Evolutionary conservation across 2,329 filamentous ascomycete genomes (phyloP).

Genomic region (Fusarium dimerum): DNA sequence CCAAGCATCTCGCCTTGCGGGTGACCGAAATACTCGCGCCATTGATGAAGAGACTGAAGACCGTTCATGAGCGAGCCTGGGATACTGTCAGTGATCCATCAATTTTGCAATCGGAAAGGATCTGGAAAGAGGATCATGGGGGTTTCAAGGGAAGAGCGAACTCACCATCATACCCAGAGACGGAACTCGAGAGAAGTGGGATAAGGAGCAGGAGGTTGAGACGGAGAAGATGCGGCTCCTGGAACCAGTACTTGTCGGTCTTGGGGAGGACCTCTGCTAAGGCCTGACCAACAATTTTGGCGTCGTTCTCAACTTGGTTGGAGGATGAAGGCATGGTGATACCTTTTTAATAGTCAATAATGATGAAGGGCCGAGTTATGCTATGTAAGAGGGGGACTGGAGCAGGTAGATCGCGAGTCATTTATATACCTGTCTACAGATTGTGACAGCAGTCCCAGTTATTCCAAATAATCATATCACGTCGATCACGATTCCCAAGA

Average conservation of each 20-base stretch:
- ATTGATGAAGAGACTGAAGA: slow-evolving; percentile 41
- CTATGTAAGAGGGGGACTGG: too few species aligned
- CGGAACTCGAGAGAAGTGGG: slow-evolving; percentile 43
- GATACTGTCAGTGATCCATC: not conserved
- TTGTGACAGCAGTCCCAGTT: too few species aligned
- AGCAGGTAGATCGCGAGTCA: too few species aligned
- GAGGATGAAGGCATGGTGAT: too few species aligned
- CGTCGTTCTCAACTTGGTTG: slow-evolving; percentile 14
- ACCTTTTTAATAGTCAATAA: too few species aligned
- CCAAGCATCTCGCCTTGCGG: slow-evolving; percentile 33
- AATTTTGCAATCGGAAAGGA: too few species aligned
- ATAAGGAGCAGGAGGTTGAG: slow-evolving; percentile 47
- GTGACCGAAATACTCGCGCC: slow-evolving; percentile 40
- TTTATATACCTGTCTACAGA: too few species aligned
- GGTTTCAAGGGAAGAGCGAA: not conserved
- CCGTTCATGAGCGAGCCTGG: slow-evolving; percentile 41
- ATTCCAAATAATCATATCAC: too few species aligned
- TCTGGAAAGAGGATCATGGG: too few species aligned
- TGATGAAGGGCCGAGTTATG: too few species aligned
- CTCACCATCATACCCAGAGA: slow-evolving; percentile 45
- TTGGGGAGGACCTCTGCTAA: slow-evolving; percentile 39
- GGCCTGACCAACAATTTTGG: slow-evolving; percentile 31
- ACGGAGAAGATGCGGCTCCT: slow-evolving; percentile 42
- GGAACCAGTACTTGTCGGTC: slow-evolving; percentile 44
- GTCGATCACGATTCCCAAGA: too few species aligned